phyloP scores from a whole-genome alignment of 371 early-diverging fungal species.

The Syncephalastrum monosporum region DNA sequence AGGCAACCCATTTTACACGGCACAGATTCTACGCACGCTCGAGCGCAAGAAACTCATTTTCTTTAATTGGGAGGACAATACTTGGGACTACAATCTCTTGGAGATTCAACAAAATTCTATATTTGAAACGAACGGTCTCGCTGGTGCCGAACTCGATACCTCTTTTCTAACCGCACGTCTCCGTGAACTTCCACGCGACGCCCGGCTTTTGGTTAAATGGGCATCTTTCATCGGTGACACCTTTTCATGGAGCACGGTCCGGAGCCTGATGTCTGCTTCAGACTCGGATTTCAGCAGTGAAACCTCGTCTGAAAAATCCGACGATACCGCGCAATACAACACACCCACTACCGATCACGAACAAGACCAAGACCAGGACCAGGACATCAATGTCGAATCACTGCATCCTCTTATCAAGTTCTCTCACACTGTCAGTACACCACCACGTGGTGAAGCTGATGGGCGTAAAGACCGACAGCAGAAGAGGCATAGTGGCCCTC shows the following conservation, averaged over 20 bases:
- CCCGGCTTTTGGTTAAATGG: slow-evolving; percentile 39
- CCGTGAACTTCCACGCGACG: slow-evolving; percentile 33
- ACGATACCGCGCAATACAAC: slow-evolving; percentile 5
- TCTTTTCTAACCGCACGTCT: slow-evolving; percentile 31
- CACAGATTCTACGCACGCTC: slow-evolving; percentile 34
- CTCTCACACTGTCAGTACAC: neutral
- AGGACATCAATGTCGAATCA: neutral
- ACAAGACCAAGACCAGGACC: neutral
- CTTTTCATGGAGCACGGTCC: slow-evolving; percentile 44
- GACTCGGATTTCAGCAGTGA: slow-evolving; percentile 22
- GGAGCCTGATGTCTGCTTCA: slow-evolving; percentile 31
- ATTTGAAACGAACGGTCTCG: slow-evolving; percentile 10
- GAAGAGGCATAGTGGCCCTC: neutral
- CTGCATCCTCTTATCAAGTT: slow-evolving; percentile 4
- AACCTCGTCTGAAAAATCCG: slow-evolving; percentile 20
- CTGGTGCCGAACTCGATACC: slow-evolving; percentile 29
- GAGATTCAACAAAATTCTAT: slow-evolving; percentile 25
- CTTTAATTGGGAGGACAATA: slow-evolving; percentile 47
- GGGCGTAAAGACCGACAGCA: neutral
- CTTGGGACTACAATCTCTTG: slow-evolving; percentile 40
- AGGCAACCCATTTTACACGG: slow-evolving; percentile 44
- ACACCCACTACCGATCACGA: neutral
- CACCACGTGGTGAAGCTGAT: neutral
- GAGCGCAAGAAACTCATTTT: slow-evolving; percentile 46
- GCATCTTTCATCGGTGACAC: slow-evolving; percentile 46